These are phyloP conservation scores for Rhizopogon vinicolor DNA, from an alignment of 768 basidiomycete genomes.

Conservation along the genomic window DNA sequence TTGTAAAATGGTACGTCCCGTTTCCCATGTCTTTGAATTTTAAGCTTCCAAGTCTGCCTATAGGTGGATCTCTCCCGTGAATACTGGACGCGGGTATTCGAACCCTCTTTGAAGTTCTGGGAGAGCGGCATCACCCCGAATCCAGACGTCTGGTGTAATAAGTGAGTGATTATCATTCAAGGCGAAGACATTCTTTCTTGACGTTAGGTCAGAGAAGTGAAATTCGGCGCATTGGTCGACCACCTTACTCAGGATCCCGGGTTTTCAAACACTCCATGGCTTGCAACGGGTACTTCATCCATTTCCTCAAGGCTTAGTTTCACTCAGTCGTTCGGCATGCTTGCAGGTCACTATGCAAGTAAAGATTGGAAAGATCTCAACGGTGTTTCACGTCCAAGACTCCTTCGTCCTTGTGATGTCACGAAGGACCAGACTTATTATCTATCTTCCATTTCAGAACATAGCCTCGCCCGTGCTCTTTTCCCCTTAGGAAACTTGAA, in stretches of 20 bases:
- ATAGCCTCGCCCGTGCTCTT: slow-evolving; percentile 58
- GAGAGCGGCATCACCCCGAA: slow-evolving; percentile 81
- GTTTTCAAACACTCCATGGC: slow-evolving; percentile 45
- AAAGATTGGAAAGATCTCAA: slow-evolving; percentile 44
- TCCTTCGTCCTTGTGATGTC: slow-evolving; percentile 50
- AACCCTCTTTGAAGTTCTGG: slow-evolving; percentile 79
- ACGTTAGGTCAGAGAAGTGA: slow-evolving; percentile 62
- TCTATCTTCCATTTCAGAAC: slow-evolving; percentile 71
- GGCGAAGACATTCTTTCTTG: not conserved
- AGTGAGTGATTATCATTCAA: slow-evolving; percentile 33
- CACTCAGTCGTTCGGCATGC: not conserved
- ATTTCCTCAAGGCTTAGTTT: not conserved
- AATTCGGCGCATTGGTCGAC: slow-evolving; percentile 82
- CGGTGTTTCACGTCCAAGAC: slow-evolving; percentile 38
- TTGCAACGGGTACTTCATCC: slow-evolving; percentile 67
- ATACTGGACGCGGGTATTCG: slow-evolving; percentile 91
- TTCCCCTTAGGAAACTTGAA: slow-evolving; percentile 70
- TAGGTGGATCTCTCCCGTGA: slow-evolving; percentile 85
- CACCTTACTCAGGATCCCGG: slow-evolving; percentile 36
- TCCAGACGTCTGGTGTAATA: slow-evolving; percentile 92
- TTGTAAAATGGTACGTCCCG: slow-evolving; percentile 54
- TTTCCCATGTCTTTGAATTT: not conserved
- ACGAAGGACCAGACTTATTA: slow-evolving; percentile 93
- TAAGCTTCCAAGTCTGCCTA: not conserved
- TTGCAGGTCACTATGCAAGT: slow-evolving; percentile 80